Base-by-base conservation (phyloP, 768 basidiomycete species). In the Naganishia vaughanmartiniae region DNA sequence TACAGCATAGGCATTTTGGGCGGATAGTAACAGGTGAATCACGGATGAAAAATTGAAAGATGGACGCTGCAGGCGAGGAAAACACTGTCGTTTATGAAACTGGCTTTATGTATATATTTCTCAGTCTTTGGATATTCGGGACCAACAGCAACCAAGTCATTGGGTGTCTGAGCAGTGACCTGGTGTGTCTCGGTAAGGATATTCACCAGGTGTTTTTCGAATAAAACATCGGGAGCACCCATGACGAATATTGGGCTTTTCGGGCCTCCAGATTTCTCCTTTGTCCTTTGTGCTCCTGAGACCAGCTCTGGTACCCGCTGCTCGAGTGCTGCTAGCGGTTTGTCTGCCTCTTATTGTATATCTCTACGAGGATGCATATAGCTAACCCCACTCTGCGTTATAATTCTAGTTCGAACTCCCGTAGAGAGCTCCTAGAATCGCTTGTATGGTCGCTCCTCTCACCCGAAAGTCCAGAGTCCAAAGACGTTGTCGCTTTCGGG, bases 1-100 rank as follows among this genome's bases (percentile, higher is more conserved):
- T 31, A 79, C 78, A 79, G 77, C 78, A 79, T 79, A 30, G 77
- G 77, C 78, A 79, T 79, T 19, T 65, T 72, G 54, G 54, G 6
- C 30, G n/a, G 31, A 34, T 4, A 21, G 36, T 21, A 14, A n/a
- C 31, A n/a, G 19, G 31, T 19, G 33, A 21, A 31, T 34, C 21
- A n/a, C 4, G 7, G 24, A 24, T 36, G 17, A 24, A 14, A n/a
- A 5, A 15, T 26, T 66, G 65, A 42, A 17, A 7, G 10, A 7
- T 19, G 5, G 6, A 34, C 7, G 31, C 9, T 2, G 54, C 24
- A 19, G 19, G 10, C 12, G 6, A 31, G 15, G 17, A 19, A 30
- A 26, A 9, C 7, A 17, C 6, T 1, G 54, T 30, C 30, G 31
- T 33, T 10, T 2, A 21, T 33, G 33, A 17, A 7, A 17, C 21